A percentile compares a stretch with the other conserved stretches of the same genome.
Conservation (phyloP, 306 rosid species). For the Mimosa bimucronata region DNA sequence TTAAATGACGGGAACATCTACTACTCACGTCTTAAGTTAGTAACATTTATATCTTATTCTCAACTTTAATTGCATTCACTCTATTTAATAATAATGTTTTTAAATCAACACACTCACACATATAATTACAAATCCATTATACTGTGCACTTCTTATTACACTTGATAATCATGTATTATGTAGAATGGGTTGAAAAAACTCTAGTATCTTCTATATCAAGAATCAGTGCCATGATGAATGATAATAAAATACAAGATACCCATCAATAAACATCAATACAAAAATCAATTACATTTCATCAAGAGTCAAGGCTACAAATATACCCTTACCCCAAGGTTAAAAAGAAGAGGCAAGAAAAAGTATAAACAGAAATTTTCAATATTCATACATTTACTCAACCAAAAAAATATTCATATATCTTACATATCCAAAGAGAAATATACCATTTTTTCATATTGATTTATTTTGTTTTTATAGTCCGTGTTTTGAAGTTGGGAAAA, state of each 20-base stretch:
- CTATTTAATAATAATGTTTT: background rate
- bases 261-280: background rate
- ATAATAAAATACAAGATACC: background rate
- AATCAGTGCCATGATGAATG: background rate
- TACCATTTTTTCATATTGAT: too few relatives aligned
- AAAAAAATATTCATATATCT: background rate
- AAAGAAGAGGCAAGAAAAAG: background rate
- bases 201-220: background rate
- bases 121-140: background rate
- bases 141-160: background rate
- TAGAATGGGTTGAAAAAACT: background rate
- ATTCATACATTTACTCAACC: background rate
- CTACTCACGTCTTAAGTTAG: fast-evolving
- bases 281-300: background rate
- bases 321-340: background rate
- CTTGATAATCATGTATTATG: background rate
- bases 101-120: background rate
- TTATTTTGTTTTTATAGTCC: background rate
- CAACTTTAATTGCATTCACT: background rate
- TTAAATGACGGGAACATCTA: fast-evolving
- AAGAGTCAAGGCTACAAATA: background rate
- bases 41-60: background rate
- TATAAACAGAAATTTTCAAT: background rate
- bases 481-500: background rate
- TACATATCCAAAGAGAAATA: background rate